Conservation (phyloP, 2,329 filamentous ascomycete species). For the Phialophora macrospora region DNA sequence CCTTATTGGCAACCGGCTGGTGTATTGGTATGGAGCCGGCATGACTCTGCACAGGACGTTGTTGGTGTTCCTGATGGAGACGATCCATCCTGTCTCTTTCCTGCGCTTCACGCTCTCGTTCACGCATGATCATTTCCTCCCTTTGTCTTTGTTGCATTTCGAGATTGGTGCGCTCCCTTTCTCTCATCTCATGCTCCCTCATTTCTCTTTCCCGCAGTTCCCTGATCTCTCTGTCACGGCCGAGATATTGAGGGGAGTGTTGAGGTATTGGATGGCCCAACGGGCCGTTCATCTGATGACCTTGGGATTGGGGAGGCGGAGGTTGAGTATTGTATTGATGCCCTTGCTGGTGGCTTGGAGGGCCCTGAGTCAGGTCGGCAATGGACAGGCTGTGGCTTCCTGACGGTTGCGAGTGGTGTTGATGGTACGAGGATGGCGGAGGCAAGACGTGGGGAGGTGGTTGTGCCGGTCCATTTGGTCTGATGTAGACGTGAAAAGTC, state of each 20-base stretch:
- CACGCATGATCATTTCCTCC: constrained; percentile 62
- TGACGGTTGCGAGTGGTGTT: constrained; percentile 47
- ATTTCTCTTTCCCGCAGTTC: constrained; percentile 60
- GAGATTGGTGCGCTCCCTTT: constrained; percentile 61
- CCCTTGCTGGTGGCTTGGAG: constrained; percentile 48
- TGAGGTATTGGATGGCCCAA: constrained; percentile 34
- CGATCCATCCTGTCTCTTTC: constrained; percentile 65
- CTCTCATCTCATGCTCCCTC: constrained; percentile 61
- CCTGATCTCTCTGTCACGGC: constrained; percentile 46
- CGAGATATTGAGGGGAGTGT: constrained; percentile 39
- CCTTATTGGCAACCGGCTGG: constrained; percentile 85
- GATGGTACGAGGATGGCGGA: constrained; percentile 38
- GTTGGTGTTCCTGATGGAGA: constrained; percentile 65
- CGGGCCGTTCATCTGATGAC: constrained; percentile 30
- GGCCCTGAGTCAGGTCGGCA: constrained; percentile 53
- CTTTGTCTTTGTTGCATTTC: constrained; percentile 48
- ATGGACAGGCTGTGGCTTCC: constrained; percentile 53
- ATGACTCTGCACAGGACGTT: constrained; percentile 81
- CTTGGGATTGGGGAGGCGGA: constrained; percentile 35
- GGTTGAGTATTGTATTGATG: constrained; percentile 51
- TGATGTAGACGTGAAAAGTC: constrained; percentile 15
- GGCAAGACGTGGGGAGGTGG: constrained; percentile 37
- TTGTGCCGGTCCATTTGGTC: constrained; percentile 48
- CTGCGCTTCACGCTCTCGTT: constrained; percentile 58
- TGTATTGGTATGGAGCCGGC: constrained; percentile 88